A percentile compares a stretch with the other conserved stretches of the same genome.
These are phyloP conservation scores for Jatropha curcas DNA, from an alignment of 345 rosid genomes.

Conservation along the genomic window DNA sequence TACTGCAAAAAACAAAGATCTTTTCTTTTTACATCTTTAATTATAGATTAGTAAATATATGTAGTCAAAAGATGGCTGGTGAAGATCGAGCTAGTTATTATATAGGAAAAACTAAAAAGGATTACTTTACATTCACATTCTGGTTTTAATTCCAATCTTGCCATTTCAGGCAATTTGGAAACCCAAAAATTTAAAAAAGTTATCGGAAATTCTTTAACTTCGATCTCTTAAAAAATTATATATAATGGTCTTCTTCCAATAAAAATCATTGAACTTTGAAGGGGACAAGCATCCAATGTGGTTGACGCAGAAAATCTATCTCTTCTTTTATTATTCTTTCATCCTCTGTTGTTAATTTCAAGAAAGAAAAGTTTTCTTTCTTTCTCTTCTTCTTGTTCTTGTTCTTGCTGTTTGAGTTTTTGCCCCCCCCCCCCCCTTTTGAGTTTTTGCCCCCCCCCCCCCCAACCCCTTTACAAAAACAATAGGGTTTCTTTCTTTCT, in stretches of 20 bases:
- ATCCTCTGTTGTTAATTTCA: background rate
- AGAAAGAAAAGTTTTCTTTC: background rate
- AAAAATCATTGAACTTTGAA: background rate
- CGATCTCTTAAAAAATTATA: too few relatives aligned
- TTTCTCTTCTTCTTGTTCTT: background rate
- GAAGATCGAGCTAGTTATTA: too few relatives aligned
- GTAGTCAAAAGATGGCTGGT: slow-evolving; percentile 3
- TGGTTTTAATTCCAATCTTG: too few relatives aligned
- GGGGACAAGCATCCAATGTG: slow-evolving; percentile 27
- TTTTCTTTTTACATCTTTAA: background rate
- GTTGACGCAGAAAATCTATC: slow-evolving; percentile 1
- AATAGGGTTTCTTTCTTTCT: background rate
- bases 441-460: too few relatives aligned
- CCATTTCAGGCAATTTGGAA: slow-evolving; percentile 10
- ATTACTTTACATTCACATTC: background rate
- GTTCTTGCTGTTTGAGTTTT: background rate
- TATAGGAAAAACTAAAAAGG: too few relatives aligned
- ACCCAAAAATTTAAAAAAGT: too few relatives aligned
- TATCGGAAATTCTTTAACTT: too few relatives aligned
- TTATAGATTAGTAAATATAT: background rate
- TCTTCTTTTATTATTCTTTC: background rate
- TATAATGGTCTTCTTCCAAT: background rate
- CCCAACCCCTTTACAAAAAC: too few relatives aligned
- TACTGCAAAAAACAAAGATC: too few relatives aligned
- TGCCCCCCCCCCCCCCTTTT: too few relatives aligned